phyloP scores from a whole-genome alignment of 768 basidiomycete genomes.

The Kwoniella sp. region DNA sequence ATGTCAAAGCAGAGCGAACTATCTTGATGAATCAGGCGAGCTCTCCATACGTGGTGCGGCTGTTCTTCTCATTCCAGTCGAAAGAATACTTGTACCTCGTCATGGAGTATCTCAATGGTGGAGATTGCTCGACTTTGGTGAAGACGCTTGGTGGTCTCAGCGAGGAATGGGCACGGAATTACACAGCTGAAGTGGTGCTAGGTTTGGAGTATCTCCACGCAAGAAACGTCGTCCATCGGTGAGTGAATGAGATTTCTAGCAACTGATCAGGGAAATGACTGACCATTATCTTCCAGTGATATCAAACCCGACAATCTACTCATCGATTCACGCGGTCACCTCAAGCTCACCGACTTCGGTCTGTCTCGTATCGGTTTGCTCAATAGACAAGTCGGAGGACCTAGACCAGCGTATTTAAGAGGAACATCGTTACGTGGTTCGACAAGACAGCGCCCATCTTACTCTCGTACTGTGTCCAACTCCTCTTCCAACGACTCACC shows the following conservation, averaged over 20 bases:
- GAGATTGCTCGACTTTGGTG: slow-evolving; percentile 95
- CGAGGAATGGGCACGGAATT: slow-evolving; percentile 96
- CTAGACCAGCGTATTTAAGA: slow-evolving; percentile 50
- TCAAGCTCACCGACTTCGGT: slow-evolving; percentile 98
- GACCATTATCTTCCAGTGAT: slow-evolving; percentile 64
- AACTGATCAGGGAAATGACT: background rate
- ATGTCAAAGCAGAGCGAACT: slow-evolving; percentile 99
- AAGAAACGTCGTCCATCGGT: slow-evolving; percentile 95
- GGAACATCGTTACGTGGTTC: slow-evolving; percentile 40
- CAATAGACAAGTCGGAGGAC: slow-evolving; percentile 74
- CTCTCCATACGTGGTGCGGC: slow-evolving; percentile 94
- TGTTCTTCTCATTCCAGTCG: slow-evolving; percentile 99
- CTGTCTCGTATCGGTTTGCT: slow-evolving; percentile 95
- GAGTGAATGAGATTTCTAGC: slow-evolving; percentile 42
- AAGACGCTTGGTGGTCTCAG: slow-evolving; percentile 87
- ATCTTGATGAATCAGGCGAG: slow-evolving; percentile 99
- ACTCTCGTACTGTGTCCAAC: slow-evolving; percentile 30
- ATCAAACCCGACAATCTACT: slow-evolving; percentile 97
- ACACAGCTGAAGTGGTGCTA: slow-evolving; percentile 92
- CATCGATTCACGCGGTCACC: slow-evolving; percentile 92
- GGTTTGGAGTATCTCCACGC: slow-evolving; percentile 96
- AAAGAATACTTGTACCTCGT: slow-evolving; percentile 98
- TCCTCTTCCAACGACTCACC: slow-evolving; percentile 52
- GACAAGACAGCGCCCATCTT: slow-evolving; percentile 59
- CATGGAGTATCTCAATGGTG: slow-evolving; percentile 99